Conservation (phyloP, 2,329 filamentous ascomycete species). For the Aspergillus neoniger region DNA sequence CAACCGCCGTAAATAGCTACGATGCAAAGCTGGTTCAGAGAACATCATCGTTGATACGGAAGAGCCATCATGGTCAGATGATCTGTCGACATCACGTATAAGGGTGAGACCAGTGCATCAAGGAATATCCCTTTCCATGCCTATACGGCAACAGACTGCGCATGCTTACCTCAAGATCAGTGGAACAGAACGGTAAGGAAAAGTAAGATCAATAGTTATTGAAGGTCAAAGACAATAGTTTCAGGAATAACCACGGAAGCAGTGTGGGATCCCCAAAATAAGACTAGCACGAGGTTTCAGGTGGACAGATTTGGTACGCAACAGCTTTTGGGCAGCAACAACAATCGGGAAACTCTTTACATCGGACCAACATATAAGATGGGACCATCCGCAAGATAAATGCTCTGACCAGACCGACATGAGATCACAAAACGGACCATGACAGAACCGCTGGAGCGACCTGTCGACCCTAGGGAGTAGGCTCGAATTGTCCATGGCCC, state of each 20-base stretch:
- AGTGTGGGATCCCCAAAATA: constrained; percentile 4
- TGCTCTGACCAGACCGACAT: constrained; percentile 9
- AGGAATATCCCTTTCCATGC: too few relatives aligned
- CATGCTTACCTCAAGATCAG: constrained; percentile 7
- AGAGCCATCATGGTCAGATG: too few relatives aligned
- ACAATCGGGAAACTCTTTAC: neutral
- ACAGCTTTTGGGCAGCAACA: neutral
- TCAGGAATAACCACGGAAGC: neutral
- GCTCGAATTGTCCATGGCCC: constrained; percentile 13
- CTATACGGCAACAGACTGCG: too few relatives aligned
- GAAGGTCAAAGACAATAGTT: neutral
- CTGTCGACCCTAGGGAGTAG: neutral
- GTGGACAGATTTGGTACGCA: neutral
- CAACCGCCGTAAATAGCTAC: neutral
- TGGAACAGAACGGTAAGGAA: neutral
- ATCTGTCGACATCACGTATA: too few relatives aligned
- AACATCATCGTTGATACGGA: too few relatives aligned
- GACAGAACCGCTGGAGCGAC: constrained; percentile 3
- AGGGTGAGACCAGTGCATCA: too few relatives aligned
- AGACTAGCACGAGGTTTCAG: constrained; percentile 1
- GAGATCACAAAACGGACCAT: constrained; percentile 15
- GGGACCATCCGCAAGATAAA: constrained; percentile 8
- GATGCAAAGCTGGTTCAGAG: too few relatives aligned
- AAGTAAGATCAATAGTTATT: neutral
- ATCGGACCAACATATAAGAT: neutral